Base-by-base conservation (phyloP, 768 basidiomycete species). In the Leucocoprinus leucothites region DNA sequence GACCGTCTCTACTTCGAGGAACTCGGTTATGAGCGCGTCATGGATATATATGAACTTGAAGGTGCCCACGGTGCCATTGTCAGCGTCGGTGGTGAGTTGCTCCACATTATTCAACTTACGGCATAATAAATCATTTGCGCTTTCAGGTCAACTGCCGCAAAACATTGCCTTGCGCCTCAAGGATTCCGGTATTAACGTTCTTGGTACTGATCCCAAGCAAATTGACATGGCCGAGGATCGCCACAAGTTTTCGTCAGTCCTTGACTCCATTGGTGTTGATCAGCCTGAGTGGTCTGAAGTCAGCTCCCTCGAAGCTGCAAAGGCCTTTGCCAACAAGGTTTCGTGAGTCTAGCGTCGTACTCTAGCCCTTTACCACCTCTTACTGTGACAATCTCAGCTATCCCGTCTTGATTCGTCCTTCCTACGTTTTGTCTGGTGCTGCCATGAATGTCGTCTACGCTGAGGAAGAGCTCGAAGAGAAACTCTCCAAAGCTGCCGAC, bases 391-490 rank as follows among this genome's bases (percentile, higher is more conserved):
- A 43, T 35, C 36, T 11, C 54, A 91, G 91, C 49, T 98, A 98
- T 70, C 97, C 97, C 4, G 95, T 98, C 59, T 88, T 99, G 50
- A 94, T 99, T 64, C 93, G 97, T 40, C 97, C 97, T 3, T 98
- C 96, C 0, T 98, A 98, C 71, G 96, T 98, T 42, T 85, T 98
- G 22, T 99, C 97, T 8, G 97, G 97, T 48, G 95, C 97, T 42
- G 97, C 97, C 14, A 99, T 99, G 97, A 99, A 97, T 71, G 95
- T 98, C 38, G 93, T 98, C 19, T 89, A 89, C 67, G 93, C 98
- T 67, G 94, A 96, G 69, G 80, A 91, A 11, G 74, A 84, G 14
- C 80, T 99, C 35, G 89, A 96, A 61, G 87, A 96, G 71, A 96
- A 92, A 61, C 85, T 99, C 45, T 94, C 94, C n/a, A 94, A 94